A percentile compares a stretch with the other conserved stretches of the same genome.
phyloP scores from a whole-genome alignment of 2,329 filamentous ascomycete species.

The Penicillium concentricum region DNA sequence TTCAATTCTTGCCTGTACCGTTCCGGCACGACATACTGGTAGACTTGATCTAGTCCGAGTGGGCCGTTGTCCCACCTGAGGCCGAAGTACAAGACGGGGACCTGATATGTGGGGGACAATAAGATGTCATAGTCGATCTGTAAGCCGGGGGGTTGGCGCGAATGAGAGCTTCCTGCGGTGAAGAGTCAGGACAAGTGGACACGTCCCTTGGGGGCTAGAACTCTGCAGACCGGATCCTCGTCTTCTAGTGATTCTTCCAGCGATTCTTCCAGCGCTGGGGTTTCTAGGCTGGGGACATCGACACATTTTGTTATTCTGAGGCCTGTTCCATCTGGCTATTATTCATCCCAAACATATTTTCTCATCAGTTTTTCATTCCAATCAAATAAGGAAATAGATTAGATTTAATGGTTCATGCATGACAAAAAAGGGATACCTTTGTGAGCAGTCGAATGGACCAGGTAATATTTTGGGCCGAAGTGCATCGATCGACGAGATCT shows the following conservation, averaged over 20 bases:
- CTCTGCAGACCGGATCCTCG: conserved; percentile 10
- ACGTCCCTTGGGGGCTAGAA: conserved; percentile 7
- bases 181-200: conserved; percentile 12
- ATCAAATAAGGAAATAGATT: not conserved
- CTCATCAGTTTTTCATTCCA: not conserved
- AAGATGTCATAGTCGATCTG: conserved; percentile 70
- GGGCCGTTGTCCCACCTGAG: conserved; percentile 60
- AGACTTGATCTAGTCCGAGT: conserved; percentile 66
- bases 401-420: conserved; percentile 6
- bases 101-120: conserved; percentile 70
- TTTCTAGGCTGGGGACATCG: conserved; percentile 1
- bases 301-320: conserved; percentile 9
- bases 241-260: conserved; percentile 7
- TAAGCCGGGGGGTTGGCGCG: conserved; percentile 39
- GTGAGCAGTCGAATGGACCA: conserved; percentile 39
- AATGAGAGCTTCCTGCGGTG: conserved; percentile 43
- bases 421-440: conserved; percentile 25
- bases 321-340: not conserved
- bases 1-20: conserved; percentile 63
- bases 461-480: conserved; percentile 51
- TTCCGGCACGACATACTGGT: conserved; percentile 67
- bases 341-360: not conserved
- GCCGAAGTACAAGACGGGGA: conserved; percentile 74
- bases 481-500: conserved; percentile 49
- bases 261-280: not conserved